Conservation (phyloP, 2,329 filamentous ascomycete species). For the Cladosporium colombiae region DNA sequence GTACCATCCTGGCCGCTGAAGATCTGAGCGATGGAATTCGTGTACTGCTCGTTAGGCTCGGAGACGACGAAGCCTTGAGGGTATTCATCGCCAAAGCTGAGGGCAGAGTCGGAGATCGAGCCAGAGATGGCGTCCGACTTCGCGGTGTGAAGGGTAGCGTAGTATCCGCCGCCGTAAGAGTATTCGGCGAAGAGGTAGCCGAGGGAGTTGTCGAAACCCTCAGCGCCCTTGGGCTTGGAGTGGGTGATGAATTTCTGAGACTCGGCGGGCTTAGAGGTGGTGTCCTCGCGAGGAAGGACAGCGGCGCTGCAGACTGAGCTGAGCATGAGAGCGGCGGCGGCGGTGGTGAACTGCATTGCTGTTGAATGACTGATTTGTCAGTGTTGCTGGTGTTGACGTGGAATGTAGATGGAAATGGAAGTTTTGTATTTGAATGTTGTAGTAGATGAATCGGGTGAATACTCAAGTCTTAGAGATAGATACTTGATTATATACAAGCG, state of each 20-base stretch:
- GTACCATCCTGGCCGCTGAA: constrained; percentile 23
- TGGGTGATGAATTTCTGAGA: constrained; percentile 23
- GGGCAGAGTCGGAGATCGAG: constrained; percentile 21
- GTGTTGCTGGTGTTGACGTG: neutral
- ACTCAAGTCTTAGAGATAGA: too few relatives aligned
- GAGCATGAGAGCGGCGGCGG: constrained; percentile 20
- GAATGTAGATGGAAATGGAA: too few relatives aligned
- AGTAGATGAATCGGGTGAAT: neutral
- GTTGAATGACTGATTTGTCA: neutral
- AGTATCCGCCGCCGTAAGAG: constrained; percentile 22
- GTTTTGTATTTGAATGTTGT: neutral
- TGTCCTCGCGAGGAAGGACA: constrained; percentile 16
- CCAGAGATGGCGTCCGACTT: constrained; percentile 21
- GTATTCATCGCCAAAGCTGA: constrained; percentile 13
- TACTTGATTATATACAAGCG: neutral
- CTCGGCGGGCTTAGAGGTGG: neutral
- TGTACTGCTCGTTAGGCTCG: constrained; percentile 17
- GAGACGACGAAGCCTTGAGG: constrained; percentile 21
- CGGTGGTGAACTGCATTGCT: constrained; percentile 15
- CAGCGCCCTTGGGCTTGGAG: constrained; percentile 17
- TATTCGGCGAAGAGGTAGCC: constrained; percentile 25
- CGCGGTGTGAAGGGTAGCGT: constrained; percentile 19
- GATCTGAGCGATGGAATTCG: constrained; percentile 21
- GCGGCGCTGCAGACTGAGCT: constrained; percentile 16
- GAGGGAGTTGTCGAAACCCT: constrained; percentile 20